These are phyloP conservation scores for Paulownia fortunei DNA, from an alignment of 257 asterid genomes.

Conservation along the genomic window DNA sequence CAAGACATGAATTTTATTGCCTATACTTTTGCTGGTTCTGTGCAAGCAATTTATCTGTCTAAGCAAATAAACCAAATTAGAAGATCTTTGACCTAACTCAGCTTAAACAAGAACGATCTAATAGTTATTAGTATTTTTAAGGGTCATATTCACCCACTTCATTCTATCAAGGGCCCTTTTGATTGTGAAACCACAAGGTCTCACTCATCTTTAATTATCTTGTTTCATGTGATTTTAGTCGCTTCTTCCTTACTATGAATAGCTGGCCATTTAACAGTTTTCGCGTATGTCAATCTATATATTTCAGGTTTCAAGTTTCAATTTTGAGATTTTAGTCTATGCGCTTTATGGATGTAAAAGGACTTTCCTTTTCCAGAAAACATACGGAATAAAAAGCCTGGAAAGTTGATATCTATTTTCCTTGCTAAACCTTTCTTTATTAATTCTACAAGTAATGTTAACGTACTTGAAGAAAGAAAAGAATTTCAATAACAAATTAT, in stretches of 20 bases:
- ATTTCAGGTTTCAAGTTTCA: background rate
- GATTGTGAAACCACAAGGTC: background rate
- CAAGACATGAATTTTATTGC: background rate
- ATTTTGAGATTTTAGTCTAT: background rate
- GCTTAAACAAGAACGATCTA: too few species aligned
- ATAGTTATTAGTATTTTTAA: background rate
- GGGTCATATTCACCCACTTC: background rate
- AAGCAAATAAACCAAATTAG: background rate
- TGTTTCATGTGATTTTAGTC: background rate
- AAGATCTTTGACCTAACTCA: too few species aligned
- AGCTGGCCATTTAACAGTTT: background rate
- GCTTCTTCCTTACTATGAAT: background rate
- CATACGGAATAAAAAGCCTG: background rate
- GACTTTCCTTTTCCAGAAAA: background rate
- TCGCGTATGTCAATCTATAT: background rate
- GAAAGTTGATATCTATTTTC: background rate
- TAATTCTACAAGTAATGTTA: background rate
- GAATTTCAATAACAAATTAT: background rate
- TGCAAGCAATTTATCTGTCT: background rate
- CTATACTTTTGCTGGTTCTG: background rate
- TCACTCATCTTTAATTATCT: background rate
- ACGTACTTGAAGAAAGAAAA: background rate
- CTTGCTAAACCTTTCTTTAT: background rate
- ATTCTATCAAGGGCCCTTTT: background rate
- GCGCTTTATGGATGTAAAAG: background rate